Base-by-base conservation (phyloP, 2,329 filamentous ascomycete species). In the Cercospora nicotianae region DNA sequence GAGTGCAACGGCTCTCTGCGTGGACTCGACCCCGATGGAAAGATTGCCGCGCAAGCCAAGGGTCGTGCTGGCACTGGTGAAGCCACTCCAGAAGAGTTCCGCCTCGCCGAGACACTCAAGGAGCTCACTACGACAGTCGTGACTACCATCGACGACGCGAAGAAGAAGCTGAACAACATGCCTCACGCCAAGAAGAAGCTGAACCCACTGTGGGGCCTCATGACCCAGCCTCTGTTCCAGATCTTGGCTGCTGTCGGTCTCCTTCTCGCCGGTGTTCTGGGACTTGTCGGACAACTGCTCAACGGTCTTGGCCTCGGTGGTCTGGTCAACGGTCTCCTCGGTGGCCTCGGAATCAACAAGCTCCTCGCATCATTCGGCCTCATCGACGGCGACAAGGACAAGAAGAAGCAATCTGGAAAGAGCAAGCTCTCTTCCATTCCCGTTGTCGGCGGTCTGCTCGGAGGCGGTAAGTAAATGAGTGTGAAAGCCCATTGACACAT, bases 101-200 rank as follows among this genome's bases (percentile, higher is more conserved):
- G 89, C 68, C 88, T 97, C 16, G 93, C 94, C 4, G 93, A 97
- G 67, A 82, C 90, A 9, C 87, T 97, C 73, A 96, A 96, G 83
- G 92, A 93, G 81, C 85, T 97, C 67, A 94, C 93, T 0, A 90
- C 90, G 20, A 90, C 88, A 28, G 91, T 97, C 23, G 90, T 91
- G 58, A 89, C 90, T 75, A 92, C 90, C 26, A 94, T 97, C 73
- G 93, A 97, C 77, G 89, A 90, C 71, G 91, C 91, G 28, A 95
- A 94, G 87, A 91, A 90, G 83, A 91, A 92, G 84, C 91, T 97
- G 69, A 89, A 91, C 76, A 91, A 92, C 77, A 95, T 97, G 91
- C 93, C 94, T 5, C 91, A 96, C 73, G 94, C 93, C 53, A 96
- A 97, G 90, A 94, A 96, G 86, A 90, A 94, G 83, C 86, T 97